A percentile compares a stretch with the other conserved stretches of the same genome.
These are phyloP conservation scores for Penicillium cinerascens DNA, from an alignment of 495 filamentous ascomycete species.

Conservation along the genomic window DNA sequence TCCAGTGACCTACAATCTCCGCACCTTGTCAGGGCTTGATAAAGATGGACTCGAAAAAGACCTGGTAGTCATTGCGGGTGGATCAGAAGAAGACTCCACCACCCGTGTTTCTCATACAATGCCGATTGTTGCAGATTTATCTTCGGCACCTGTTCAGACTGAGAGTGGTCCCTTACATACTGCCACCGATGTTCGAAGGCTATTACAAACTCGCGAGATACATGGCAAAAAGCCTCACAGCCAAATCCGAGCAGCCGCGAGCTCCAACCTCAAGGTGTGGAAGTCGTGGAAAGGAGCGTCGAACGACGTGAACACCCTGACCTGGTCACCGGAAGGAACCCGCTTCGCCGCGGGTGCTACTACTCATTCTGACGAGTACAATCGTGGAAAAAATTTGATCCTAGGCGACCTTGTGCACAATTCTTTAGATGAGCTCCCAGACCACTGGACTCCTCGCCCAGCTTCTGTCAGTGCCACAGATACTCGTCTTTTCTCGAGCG, in stretches of 20 bases:
- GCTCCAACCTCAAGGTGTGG: constrained; percentile 29
- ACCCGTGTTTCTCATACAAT: background rate
- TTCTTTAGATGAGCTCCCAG: constrained; percentile 59
- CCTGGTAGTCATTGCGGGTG: background rate
- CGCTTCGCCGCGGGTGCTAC: constrained; percentile 61
- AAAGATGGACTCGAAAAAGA: background rate
- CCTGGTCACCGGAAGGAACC: constrained; percentile 49
- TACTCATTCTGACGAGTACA: constrained; percentile 75
- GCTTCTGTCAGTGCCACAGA: constrained; percentile 57
- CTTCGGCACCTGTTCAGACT: background rate
- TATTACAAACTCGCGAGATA: constrained; percentile 29
- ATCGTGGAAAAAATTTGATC: constrained; percentile 72
- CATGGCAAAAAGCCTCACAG: constrained; percentile 6
- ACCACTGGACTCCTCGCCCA: constrained; percentile 63
- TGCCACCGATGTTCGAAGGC: constrained; percentile 7
- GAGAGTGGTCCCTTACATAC: background rate
- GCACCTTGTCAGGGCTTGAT: constrained; percentile 2
- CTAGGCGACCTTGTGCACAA: constrained; percentile 59
- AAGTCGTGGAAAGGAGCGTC: constrained; percentile 52
- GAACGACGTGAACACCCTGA: constrained; percentile 44
- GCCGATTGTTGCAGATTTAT: background rate
- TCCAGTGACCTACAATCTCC: constrained; percentile 14
- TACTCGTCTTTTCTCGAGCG: constrained; percentile 71
- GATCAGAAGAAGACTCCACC: background rate
- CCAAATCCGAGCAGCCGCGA: constrained; percentile 15